Base-by-base conservation (phyloP, 305 asterid species). In the Fraxinus sp. region DNA sequence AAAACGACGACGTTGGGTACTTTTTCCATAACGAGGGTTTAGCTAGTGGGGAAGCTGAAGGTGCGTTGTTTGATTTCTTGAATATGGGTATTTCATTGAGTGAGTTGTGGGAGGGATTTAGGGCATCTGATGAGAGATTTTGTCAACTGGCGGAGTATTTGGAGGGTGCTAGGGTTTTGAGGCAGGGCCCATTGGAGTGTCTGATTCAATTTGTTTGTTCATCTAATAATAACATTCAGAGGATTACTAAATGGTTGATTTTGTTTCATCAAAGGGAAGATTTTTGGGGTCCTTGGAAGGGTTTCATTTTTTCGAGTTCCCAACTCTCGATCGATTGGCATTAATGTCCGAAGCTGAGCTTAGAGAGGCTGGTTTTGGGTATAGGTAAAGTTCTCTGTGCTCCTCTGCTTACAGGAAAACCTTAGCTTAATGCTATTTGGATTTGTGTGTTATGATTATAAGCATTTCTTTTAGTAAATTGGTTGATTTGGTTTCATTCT, bases 141-240 rank as follows among this genome's bases (percentile, higher is more conserved):
- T 90, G 91, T 57, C 92, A 90, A 86, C 89, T 94, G 85, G 93
- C 98, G 4, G 26, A 55, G 74, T 84, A 87, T 91, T 84, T 96
- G 89, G 90, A 85, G 83, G 99, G 99, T 57, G 98, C 98, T 81
- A 92, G 99, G 90, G 99, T 93, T 55, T 83, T 96, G 70, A 88
- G 97, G 86, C 98, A 96, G 87, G 97, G 92, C 13, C 98, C 98
- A 13, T 83, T 96, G 87, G 99, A 94, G 94, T 94, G 99, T 83
- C 88, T 96, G 78, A 84, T 94, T 84, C 98, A 96, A 80, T 96
- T 96, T 81, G 92, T 96, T 85, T 96, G 99, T 90, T 94, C 98
- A 1, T 93, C 98, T 20, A 94, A 94, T 84, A 96, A 96, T 82
- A 89, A 93, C 82, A 96, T 96, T 18, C 85, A 83, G 89, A 93